phyloP scores from a whole-genome alignment of 345 rosid species.

The Angophora floribunda region DNA sequence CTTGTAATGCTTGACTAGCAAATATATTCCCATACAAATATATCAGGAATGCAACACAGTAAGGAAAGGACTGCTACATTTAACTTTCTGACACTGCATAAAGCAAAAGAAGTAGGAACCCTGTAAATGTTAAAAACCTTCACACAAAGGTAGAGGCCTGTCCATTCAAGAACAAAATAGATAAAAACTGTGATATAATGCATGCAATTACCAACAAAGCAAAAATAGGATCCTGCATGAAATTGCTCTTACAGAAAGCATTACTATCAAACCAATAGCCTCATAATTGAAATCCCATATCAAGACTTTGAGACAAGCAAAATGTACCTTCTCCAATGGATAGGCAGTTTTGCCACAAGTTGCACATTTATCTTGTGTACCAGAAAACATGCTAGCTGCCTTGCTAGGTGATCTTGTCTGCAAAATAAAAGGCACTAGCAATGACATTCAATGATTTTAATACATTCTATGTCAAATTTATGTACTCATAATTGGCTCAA shows the following conservation, averaged over 20 bases:
- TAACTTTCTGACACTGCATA: background rate
- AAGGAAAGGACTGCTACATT: background rate
- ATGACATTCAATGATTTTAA: background rate
- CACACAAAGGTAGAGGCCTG: background rate
- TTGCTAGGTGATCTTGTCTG: conserved; percentile 92
- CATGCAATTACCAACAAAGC: background rate
- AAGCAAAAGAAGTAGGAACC: background rate
- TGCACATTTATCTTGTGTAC: conserved; percentile 96
- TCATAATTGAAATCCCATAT: background rate
- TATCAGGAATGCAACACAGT: background rate
- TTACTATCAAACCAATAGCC: background rate
- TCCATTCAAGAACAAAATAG: background rate
- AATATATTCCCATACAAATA: background rate
- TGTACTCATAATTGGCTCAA: background rate
- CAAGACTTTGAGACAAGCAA: background rate
- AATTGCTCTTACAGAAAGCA: background rate
- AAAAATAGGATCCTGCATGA: background rate
- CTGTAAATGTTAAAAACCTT: background rate
- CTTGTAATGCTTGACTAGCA: background rate
- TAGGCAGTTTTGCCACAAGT: conserved; percentile 96
- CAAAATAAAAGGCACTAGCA: conserved; percentile 14
- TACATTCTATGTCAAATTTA: background rate
- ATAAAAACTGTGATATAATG: background rate
- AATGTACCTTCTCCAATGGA: conserved; percentile 88
- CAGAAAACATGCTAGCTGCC: conserved; percentile 93